Conservation (phyloP, 2,329 filamentous ascomycete genomes). For the Chrysoporthe austroafricana region DNA sequence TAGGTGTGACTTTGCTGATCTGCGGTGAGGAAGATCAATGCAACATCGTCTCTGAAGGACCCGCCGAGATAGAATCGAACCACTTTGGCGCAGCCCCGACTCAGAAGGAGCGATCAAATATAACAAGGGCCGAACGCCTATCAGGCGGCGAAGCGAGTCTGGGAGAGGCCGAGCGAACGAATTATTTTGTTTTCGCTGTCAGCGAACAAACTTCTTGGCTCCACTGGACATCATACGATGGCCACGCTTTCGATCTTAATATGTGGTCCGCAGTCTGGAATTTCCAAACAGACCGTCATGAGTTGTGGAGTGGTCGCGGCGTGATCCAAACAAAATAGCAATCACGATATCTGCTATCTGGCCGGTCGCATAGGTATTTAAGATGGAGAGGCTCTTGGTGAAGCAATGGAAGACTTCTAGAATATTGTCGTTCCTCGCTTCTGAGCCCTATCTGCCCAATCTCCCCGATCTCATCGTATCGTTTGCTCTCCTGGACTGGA, state of each 20-base stretch:
- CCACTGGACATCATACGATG: slow-evolving; percentile 28
- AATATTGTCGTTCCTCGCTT: background rate
- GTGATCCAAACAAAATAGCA: background rate
- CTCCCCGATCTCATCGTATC: background rate
- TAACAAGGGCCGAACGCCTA: background rate
- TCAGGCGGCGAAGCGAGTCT: background rate
- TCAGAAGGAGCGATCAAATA: background rate
- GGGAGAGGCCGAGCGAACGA: background rate
- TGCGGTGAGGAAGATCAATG: slow-evolving; percentile 7
- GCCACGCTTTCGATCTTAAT: slow-evolving; percentile 4
- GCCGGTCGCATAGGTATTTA: background rate
- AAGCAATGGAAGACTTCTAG: background rate
- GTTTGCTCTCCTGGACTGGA: background rate
- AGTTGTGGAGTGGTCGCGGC: slow-evolving; percentile 2
- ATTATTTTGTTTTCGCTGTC: background rate
- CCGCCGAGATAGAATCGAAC: background rate
- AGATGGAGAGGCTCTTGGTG: background rate
- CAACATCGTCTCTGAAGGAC: background rate
- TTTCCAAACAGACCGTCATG: background rate
- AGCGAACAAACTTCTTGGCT: background rate
- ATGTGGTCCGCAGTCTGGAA: slow-evolving; percentile 3
- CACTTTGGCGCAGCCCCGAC: background rate
- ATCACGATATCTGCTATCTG: slow-evolving; percentile 4
- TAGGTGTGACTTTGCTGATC: background rate
- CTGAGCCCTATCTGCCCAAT: background rate